Base-by-base conservation (phyloP, 129 eudicot genomes). In the Centella asiatica region DNA sequence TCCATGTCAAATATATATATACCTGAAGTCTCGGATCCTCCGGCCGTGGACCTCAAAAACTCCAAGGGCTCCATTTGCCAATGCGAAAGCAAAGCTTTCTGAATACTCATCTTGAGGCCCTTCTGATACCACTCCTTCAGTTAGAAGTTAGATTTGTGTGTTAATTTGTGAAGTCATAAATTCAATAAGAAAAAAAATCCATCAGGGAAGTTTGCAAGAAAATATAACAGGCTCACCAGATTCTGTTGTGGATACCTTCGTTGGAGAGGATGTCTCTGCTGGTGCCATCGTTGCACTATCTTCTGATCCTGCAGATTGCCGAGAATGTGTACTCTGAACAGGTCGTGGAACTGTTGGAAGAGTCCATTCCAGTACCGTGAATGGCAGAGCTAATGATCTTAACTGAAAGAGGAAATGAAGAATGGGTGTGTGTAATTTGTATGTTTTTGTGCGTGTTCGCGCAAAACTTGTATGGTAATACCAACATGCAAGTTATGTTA, bases 41-140 rank as follows among this genome's bases (percentile, higher is more conserved):
- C 96, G 84, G 22, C 99, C 99, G 59, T 84, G 95, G 65, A 92
- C 99, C 80, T 87, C 99, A 68, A 92, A 92, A 72, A 92, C 99
- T 63, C 99, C 99, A 63, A 87, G 86, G 42, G 99, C 96, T 52
- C 99, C 99, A 66, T 92, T 87, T 50, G 87, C 95, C 44, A 92
- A 53, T 29, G 96, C 96, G 80, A 92, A 92, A 65, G 99, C 69
- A 75, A 92, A 92, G 73, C 96, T 87, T 74, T 92, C 99, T n/a
- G 95, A 80, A 45, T 78, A 74, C 57, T 92, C 98, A n/a, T 92
- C 99, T 78, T 84, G 95, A 70, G 81, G 72, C 65, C 86, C 94
- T 62, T 84, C 99, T 52, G 86, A 40, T 67, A 74, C 73, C 59
- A 9, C 74, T 62, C 65, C 95, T 87, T 82, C 70, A 81, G 19